Conservation (phyloP, 2,329 filamentous ascomycete genomes). For the Calonectria pseudoreteaudii region DNA sequence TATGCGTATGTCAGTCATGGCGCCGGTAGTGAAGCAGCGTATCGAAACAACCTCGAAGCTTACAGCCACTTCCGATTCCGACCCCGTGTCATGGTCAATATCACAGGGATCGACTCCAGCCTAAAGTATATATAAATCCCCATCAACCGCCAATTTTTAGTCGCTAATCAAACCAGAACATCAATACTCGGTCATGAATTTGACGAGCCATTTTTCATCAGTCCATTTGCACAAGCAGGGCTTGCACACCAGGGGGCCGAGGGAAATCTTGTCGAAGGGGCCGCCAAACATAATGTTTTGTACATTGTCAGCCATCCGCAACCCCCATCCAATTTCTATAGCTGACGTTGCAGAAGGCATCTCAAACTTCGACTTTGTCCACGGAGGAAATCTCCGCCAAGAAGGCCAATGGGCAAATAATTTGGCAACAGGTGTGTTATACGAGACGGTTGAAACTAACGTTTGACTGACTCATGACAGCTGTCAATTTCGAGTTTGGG, state of each 20-base stretch:
- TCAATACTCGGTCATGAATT: slow-evolving; percentile 67
- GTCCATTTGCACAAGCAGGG: slow-evolving; percentile 58
- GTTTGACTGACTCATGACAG: neutral
- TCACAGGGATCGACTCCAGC: slow-evolving; percentile 56
- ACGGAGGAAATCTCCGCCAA: slow-evolving; percentile 53
- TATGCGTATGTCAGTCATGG: slow-evolving; percentile 69
- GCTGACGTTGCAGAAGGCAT: slow-evolving; percentile 39
- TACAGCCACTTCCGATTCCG: slow-evolving; percentile 61
- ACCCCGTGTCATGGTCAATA: slow-evolving; percentile 62
- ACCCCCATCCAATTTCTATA: neutral
- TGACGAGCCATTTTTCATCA: slow-evolving; percentile 66
- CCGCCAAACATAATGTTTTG: slow-evolving; percentile 59
- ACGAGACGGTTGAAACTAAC: neutral
- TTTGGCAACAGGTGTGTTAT: slow-evolving; percentile 51
- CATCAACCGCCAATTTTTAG: neutral
- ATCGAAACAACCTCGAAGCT: slow-evolving; percentile 68
- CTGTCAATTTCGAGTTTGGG: slow-evolving; percentile 44
- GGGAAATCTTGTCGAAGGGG: slow-evolving; percentile 61
- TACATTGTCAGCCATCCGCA: slow-evolving; percentile 55
- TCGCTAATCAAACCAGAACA: slow-evolving; percentile 47
- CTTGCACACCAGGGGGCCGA: slow-evolving; percentile 60
- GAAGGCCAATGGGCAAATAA: slow-evolving; percentile 50
- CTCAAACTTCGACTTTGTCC: slow-evolving; percentile 47
- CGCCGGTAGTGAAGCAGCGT: slow-evolving; percentile 66
- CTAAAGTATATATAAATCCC: slow-evolving; percentile 41